phyloP scores from a whole-genome alignment of 2,329 filamentous ascomycete genomes.

The Calonectria henricotiae region DNA sequence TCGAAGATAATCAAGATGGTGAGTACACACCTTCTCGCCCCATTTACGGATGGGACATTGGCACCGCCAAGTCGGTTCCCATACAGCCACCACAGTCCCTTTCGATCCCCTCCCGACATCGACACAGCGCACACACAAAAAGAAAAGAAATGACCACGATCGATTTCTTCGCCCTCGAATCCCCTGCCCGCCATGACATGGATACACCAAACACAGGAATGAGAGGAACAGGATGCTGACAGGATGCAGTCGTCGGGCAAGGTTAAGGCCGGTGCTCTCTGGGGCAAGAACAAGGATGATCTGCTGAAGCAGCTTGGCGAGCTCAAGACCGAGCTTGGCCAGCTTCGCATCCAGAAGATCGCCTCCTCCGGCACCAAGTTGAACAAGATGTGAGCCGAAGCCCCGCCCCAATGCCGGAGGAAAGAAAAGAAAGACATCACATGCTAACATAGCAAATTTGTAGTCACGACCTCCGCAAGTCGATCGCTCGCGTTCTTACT shows the following conservation, averaged over 20 bases:
- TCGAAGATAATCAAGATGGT: constrained; percentile 67
- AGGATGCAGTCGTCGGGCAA: constrained; percentile 67
- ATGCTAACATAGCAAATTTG: constrained; percentile 50
- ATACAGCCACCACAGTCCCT: constrained; percentile 37
- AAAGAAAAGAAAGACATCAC: constrained; percentile 5
- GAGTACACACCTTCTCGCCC: constrained; percentile 57
- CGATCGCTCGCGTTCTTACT: constrained; percentile 98
- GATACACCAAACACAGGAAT: constrained; percentile 34
- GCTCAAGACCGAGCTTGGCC: constrained; percentile 95
- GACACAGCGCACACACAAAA: constrained; percentile 36
- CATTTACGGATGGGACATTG: constrained; percentile 38
- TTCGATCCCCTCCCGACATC: constrained; percentile 43
- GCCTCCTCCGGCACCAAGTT: constrained; percentile 95
- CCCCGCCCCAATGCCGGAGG: constrained; percentile 3
- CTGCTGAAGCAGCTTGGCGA: constrained; percentile 95
- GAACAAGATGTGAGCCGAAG: constrained; percentile 87
- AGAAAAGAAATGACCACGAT: constrained; percentile 2
- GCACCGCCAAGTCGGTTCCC: constrained; percentile 40
- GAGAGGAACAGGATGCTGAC: constrained; percentile 53
- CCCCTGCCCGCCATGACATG: constrained; percentile 38
- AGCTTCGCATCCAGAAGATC: constrained; percentile 99
- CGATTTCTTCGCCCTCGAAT: constrained; percentile 37
- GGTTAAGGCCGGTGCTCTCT: constrained; percentile 97
- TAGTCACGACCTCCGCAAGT: constrained; percentile 99
- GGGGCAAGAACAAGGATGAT: constrained; percentile 99